Evolutionary conservation across 306 rosid species (phyloP), one percentile per base, ranked within the genome.

Genomic region (Datisca glomerata): DNA sequence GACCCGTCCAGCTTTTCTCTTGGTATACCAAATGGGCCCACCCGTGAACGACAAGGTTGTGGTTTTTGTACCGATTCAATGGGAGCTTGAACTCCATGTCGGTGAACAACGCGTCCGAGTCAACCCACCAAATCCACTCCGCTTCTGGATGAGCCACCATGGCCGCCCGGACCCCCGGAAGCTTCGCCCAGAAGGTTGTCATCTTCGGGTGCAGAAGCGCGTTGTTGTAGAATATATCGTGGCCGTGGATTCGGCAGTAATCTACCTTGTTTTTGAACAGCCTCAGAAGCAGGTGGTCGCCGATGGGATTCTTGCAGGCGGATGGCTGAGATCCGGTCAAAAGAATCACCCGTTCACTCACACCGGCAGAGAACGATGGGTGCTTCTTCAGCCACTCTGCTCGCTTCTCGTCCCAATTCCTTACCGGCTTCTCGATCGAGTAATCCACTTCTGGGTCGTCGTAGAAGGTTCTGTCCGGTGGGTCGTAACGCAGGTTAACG

Each of bases 101-200:
- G 2, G 61, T 76, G 45, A 65, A 58, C 11, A 47, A n/a, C 0
- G 75, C 69, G 8, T 77, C 75, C 0, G 56, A 47, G 24, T 77
- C 86, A 15, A 77, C 27, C 77, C 86, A 78, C 70, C 70, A 73
- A 27, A 65, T 61, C 79, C 75, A 78, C 29, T 78, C 69, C 0
- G 17, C 50, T 1, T 68, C 80, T 0, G 76, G 77, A 14, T 72
- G 81, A 55, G 74, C 75, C 31, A 73, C 3, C 75, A 60, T 65
- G 2, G 65, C 29, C 7, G 72, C 60, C 12, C 63, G 71, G 2
- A 72, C 21, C 0, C 50, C 25, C 0, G 71, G 76, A 0, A 57
- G 13, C 56, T 68, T 60, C 51, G 69, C 80, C 80, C 78, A 74
- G 46, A 57, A 62, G 3, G 64, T 43, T 20, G 18, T 47, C 72